These are phyloP conservation scores for Kuraishia capsulata DNA, from an alignment of 805 yeast species.

Conservation along the genomic window DNA sequence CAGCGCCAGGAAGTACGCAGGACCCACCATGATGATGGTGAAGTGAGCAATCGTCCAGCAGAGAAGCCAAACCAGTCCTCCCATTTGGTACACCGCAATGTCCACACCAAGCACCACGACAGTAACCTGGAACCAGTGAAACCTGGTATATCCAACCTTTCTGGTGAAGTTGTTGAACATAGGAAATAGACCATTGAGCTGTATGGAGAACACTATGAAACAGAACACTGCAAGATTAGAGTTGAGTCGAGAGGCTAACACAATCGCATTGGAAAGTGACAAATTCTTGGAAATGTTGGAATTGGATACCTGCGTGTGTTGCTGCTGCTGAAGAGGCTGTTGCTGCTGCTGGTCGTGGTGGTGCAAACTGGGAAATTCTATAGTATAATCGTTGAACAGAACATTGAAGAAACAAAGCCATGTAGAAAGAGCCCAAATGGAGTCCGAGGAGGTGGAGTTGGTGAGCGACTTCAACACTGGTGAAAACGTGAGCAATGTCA, in stretches of 20 bases:
- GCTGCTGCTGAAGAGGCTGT: slow-evolving; percentile 1
- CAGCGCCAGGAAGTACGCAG: slow-evolving; percentile 58
- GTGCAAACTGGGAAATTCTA: slow-evolving; percentile 24
- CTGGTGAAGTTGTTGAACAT: slow-evolving; percentile 55
- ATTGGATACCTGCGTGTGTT: slow-evolving; percentile 6
- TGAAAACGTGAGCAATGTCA: slow-evolving; percentile 68
- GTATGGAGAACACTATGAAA: slow-evolving; percentile 67
- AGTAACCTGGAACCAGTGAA: slow-evolving; percentile 22
- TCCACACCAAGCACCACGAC: slow-evolving; percentile 21
- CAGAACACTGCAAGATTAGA: slow-evolving; percentile 74
- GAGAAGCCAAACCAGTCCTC: slow-evolving; percentile 30
- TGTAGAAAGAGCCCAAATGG: slow-evolving; percentile 86
- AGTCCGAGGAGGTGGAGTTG: slow-evolving; percentile 82
- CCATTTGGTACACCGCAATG: slow-evolving; percentile 23
- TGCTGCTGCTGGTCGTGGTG: slow-evolving; percentile 1
- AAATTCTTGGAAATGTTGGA: slow-evolving; percentile 74
- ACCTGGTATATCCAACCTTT: slow-evolving; percentile 19
- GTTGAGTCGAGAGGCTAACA: slow-evolving; percentile 77
- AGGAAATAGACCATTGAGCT: slow-evolving; percentile 67
- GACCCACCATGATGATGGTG: slow-evolving; percentile 46
- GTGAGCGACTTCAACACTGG: slow-evolving; percentile 88
- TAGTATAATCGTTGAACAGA: slow-evolving; percentile 57
- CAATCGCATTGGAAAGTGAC: slow-evolving; percentile 78
- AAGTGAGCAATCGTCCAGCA: slow-evolving; percentile 44
- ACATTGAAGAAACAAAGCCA: slow-evolving; percentile 70